Evolutionary conservation across 1,284 basidiomycete species (phyloP).

Genomic region (Naganishia albida): DNA sequence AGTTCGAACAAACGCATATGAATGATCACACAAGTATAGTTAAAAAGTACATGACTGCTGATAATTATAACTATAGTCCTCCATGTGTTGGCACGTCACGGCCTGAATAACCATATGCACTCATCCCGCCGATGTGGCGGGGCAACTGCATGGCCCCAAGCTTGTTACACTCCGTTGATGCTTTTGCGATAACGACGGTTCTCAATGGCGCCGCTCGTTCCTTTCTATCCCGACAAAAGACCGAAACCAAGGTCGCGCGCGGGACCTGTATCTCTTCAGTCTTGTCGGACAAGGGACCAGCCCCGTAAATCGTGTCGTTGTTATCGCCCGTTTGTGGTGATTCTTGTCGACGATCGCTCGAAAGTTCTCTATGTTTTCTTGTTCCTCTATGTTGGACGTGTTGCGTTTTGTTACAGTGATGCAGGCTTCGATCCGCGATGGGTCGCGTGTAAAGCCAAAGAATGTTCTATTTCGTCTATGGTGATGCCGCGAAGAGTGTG

Average conservation of each 20-base stretch:
- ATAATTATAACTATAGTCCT: slow-evolving; percentile 28
- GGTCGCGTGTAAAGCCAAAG: slow-evolving; percentile 13
- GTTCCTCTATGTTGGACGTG: slow-evolving; percentile 19
- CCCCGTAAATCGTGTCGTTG: slow-evolving; percentile 19
- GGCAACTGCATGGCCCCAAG: not conserved
- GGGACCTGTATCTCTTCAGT: slow-evolving; percentile 3
- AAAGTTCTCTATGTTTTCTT: slow-evolving; percentile 23
- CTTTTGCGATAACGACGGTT: slow-evolving; percentile 20
- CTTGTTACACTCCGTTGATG: slow-evolving; percentile 27
- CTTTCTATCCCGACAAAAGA: not conserved
- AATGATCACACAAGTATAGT: slow-evolving; percentile 7
- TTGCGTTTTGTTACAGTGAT: slow-evolving; percentile 12
- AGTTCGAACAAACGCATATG: slow-evolving; percentile 9
- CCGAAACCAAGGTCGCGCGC: slow-evolving; percentile 8
- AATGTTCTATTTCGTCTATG: slow-evolving; percentile 29
- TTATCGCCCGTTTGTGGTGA: slow-evolving; percentile 1
- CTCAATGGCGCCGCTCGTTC: not conserved
- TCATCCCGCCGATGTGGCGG: not conserved
- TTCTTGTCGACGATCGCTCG: slow-evolving; percentile 15
- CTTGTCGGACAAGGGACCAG: slow-evolving; percentile 8
- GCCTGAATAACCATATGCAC: slow-evolving; percentile 20
- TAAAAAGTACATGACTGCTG: slow-evolving; percentile 10
- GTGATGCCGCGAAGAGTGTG: slow-evolving; percentile 11
- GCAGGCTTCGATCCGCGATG: slow-evolving; percentile 19
- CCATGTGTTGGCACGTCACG: slow-evolving; percentile 26